A percentile compares a stretch with the other conserved stretches of the same genome.
These are phyloP conservation scores for Quercus cerris DNA, from an alignment of 306 rosid genomes.

Conservation along the genomic window DNA sequence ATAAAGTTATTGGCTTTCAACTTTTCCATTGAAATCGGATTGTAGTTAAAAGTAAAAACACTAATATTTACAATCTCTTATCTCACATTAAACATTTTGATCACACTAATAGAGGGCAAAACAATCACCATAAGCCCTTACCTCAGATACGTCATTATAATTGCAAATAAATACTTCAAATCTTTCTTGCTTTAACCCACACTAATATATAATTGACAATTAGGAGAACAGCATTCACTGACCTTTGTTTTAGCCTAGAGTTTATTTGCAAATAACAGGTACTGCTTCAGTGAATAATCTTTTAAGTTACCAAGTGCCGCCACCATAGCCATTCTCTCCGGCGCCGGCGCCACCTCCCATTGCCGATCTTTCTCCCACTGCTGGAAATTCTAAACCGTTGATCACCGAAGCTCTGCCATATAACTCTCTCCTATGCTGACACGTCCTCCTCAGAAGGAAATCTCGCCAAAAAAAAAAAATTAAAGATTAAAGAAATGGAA, in stretches of 20 bases:
- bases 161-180: not conserved
- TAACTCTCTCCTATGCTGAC: too few relatives aligned
- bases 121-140: not conserved
- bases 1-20: not conserved
- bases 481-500: too few relatives aligned
- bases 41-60: not conserved
- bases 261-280: conserved; percentile 49
- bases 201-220: not conserved
- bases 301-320: conserved; percentile 76
- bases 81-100: not conserved
- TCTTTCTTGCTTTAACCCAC: too few relatives aligned
- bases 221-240: not conserved
- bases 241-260: conserved; percentile 78
- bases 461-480: too few relatives aligned
- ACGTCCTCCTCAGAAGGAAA: too few relatives aligned
- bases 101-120: not conserved
- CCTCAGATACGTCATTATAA: not conserved
- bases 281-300: conserved; percentile 85
- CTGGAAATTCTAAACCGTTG: too few relatives aligned
- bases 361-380: too few relatives aligned
- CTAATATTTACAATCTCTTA: not conserved
- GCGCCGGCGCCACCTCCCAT: too few relatives aligned
- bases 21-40: not conserved
- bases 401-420: too few relatives aligned
- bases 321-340: conserved; percentile 93